Evolutionary conservation across 139 green algal genomes (phyloP), one percentile per base, ranked within the genome.

Genomic region (Chlamydomonas sp.): DNA sequence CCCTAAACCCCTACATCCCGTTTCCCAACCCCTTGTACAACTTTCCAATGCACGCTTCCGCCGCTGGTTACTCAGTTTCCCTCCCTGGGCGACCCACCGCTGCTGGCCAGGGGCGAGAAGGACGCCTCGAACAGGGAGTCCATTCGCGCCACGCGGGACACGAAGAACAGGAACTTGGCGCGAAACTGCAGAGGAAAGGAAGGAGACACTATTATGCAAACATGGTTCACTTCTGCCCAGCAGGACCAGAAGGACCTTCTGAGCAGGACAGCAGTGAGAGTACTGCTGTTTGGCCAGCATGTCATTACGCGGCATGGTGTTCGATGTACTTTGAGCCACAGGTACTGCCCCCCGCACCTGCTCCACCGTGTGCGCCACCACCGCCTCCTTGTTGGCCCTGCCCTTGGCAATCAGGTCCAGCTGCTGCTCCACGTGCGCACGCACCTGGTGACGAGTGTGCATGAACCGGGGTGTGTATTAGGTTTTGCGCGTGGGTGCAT

Each of bases 121-220:
- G 83, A 91, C 2, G 96, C 96, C 90, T 99, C 97, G 90, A 99
- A 99, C 3, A 99, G 92, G 0, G 89, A 62, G 77, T 99, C 97
- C 96, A 99, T 98, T n/a, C 93, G 89, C 1, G 89, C 75, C 49
- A 99, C 97, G 61, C 97, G 90, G 18, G 77, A 2, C 71, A 96
- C 92, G 83, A 98, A 98, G 82, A 95, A 96, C 15, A 91, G 64
- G 88, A 98, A 98, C 90, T 98, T 98, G 57, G 90, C 73, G 8
- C 77, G 69, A 89, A 97, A 97, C 89, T 96, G 90, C 7, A 66
- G 10, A 16, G 64, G 64, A 69, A 12, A 12, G 58, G 10, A 12
- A 5, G 74, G 74, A 5, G 74, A n/a, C 8, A n/a, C 4, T 18
- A 60, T 6, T 61, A 4, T 61, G 5, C 10, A 57, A 31, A 31